phyloP scores from a whole-genome alignment of 1,139 yeast genomes.

The Zygoascus sp. region DNA sequence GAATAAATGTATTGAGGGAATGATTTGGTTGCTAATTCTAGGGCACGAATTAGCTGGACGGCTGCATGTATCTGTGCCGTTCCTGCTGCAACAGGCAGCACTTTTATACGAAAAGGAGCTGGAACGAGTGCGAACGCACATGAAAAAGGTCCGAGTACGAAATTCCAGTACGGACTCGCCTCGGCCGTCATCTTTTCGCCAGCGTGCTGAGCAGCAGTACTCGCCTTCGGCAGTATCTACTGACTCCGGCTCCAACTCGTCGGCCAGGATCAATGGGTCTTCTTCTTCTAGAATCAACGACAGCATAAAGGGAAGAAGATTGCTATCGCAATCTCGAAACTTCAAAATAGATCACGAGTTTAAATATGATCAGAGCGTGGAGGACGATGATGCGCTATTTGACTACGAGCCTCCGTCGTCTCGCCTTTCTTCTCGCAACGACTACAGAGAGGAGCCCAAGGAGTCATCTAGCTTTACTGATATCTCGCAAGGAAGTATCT shows the following conservation, averaged over 20 bases:
- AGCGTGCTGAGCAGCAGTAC: not conserved
- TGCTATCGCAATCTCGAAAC: conserved; percentile 6
- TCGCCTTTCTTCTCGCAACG: not conserved
- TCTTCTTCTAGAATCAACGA: not conserved
- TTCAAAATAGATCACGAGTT: conserved; percentile 1
- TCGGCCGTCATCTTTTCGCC: conserved; percentile 1
- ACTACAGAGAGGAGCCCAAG: conserved; percentile 9
- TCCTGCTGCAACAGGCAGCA: conserved; percentile 44
- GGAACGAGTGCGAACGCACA: conserved; percentile 38
- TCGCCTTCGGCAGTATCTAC: conserved; percentile 1
- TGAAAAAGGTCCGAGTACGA: conserved; percentile 19
- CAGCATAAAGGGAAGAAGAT: conserved; percentile 3
- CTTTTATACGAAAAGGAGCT: conserved; percentile 46
- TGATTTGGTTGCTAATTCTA: conserved; percentile 4
- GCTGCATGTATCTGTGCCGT: conserved; percentile 40
- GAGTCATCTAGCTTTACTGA: conserved; percentile 18
- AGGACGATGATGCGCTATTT: conserved; percentile 1
- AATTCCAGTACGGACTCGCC: conserved; percentile 4
- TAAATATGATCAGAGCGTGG: not conserved
- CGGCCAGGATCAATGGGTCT: not conserved
- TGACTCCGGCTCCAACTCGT: not conserved
- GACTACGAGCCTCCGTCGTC: not conserved
- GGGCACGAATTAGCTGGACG: conserved; percentile 23
- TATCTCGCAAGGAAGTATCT: conserved; percentile 15
- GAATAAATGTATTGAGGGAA: not conserved